Evolutionary conservation across 164 flowering plant genomes (phyloP).

Genomic region (Aristolochia contorta): DNA sequence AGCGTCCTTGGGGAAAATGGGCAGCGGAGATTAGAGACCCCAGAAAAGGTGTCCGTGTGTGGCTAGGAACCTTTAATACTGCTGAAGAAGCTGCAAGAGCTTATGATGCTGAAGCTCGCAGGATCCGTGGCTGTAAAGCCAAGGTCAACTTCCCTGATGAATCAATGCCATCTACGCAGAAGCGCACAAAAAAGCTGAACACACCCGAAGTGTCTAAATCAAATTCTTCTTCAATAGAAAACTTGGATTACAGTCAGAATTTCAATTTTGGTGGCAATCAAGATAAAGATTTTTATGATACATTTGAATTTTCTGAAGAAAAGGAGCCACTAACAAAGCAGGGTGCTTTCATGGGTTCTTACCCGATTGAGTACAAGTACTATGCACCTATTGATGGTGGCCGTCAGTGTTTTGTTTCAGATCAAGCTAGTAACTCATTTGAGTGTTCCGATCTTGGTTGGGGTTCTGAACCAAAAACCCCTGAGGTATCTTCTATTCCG

Average conservation of each 20-base stretch:
- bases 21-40: slow-evolving; percentile 99
- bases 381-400: slow-evolving; percentile 21
- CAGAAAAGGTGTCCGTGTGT: slow-evolving; percentile 86
- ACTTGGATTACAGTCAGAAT: slow-evolving; percentile 23
- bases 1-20: slow-evolving; percentile 99
- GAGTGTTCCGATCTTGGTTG: slow-evolving; percentile 63
- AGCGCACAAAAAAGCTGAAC: slow-evolving; percentile 27
- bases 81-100: slow-evolving; percentile 99
- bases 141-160: slow-evolving; percentile 93
- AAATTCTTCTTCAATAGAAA: slow-evolving; percentile 16
- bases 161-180: slow-evolving; percentile 19
- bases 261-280: slow-evolving; percentile 23
- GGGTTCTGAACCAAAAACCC: slow-evolving; percentile 49
- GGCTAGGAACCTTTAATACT: slow-evolving; percentile 97
- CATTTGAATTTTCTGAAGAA: slow-evolving; percentile 40
- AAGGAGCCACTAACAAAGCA: slow-evolving; percentile 32
- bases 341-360: slow-evolving; percentile 18
- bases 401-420: slow-evolving; percentile 40
- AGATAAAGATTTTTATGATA: slow-evolving; percentile 22
- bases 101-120: slow-evolving; percentile 92
- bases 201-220: slow-evolving; percentile 22
- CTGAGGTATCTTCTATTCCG: slow-evolving; percentile 61
- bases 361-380: slow-evolving; percentile 23
- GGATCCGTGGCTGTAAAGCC: slow-evolving; percentile 92
- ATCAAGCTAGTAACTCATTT: slow-evolving; percentile 72